Percentiles rank a stretch among this genome's conserved stretches.
Conservation (phyloP, 257 asterid genomes). For the Nicotiana knightiana region DNA sequence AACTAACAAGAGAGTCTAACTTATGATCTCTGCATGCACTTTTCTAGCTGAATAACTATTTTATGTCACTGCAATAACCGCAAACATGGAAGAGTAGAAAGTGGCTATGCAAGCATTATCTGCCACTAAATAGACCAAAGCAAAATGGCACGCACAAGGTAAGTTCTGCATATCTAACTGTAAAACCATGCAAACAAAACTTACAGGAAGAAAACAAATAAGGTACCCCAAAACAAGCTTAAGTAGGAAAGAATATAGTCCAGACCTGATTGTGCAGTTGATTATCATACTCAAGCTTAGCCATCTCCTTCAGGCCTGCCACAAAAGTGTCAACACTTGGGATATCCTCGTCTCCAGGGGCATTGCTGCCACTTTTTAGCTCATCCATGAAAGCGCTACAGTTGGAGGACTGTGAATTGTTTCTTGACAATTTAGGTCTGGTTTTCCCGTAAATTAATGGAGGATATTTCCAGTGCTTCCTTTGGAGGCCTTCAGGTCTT, state of each 20-base stretch:
- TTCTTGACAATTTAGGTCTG: slow-evolving; percentile 36
- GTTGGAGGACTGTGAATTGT: slow-evolving; percentile 57
- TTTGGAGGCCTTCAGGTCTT: slow-evolving; percentile 53
- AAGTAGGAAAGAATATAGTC: slow-evolving; percentile 7
- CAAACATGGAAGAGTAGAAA: not conserved
- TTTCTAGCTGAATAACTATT: not conserved
- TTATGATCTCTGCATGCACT: not conserved
- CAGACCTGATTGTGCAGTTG: slow-evolving; percentile 55
- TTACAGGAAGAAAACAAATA: not conserved
- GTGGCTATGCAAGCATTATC: not conserved
- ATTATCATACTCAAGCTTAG: slow-evolving; percentile 55
- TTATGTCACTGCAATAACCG: not conserved
- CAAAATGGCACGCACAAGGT: not conserved
- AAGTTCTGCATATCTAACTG: not conserved
- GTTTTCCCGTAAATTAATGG: slow-evolving; percentile 55
- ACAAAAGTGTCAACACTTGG: slow-evolving; percentile 90
- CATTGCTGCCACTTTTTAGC: slow-evolving; percentile 11
- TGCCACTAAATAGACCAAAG: not conserved
- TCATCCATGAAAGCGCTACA: slow-evolving; percentile 53
- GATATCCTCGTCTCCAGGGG: slow-evolving; percentile 70
- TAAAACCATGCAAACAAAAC: not conserved
- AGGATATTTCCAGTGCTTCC: slow-evolving; percentile 86
- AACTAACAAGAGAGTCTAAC: not conserved
- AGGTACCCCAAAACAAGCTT: not conserved
- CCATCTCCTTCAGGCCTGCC: slow-evolving; percentile 95